phyloP scores from a whole-genome alignment of 495 filamentous ascomycete species.

The Penicillium salamii region DNA sequence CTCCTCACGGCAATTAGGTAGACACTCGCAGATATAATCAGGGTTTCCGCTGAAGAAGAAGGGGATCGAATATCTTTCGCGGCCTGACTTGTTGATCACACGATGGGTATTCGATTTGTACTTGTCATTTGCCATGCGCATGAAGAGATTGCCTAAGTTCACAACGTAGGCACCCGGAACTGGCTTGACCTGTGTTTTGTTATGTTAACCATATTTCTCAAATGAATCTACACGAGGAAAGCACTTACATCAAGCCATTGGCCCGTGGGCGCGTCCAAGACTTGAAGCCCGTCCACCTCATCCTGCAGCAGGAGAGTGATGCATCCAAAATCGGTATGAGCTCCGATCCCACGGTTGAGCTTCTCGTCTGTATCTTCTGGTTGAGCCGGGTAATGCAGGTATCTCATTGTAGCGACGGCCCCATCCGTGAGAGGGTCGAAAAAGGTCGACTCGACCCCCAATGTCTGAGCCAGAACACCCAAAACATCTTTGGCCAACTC shows the following conservation, averaged over 20 bases:
- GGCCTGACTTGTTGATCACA: constrained; percentile 45
- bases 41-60: constrained; percentile 59
- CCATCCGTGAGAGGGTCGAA: constrained; percentile 31
- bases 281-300: constrained; percentile 46
- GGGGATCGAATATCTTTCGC: constrained; percentile 57
- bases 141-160: constrained; percentile 56
- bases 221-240: too few relatives aligned
- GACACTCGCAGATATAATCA: constrained; percentile 50
- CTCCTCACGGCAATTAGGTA: constrained; percentile 45
- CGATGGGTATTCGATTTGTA: constrained; percentile 55
- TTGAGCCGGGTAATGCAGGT: constrained; percentile 41
- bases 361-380: constrained; percentile 41
- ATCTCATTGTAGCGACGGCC: constrained; percentile 43
- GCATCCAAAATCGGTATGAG: constrained; percentile 47
- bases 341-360: constrained; percentile 40
- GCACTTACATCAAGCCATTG: constrained; percentile 41
- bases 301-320: constrained; percentile 48
- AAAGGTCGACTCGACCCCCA: constrained; percentile 31
- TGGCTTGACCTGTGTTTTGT: constrained; percentile 42
- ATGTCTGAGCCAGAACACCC: constrained; percentile 26
- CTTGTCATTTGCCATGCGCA: constrained; percentile 60
- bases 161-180: constrained; percentile 51
- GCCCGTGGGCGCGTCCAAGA: constrained; percentile 49
- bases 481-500: constrained; percentile 33
- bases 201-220: too few relatives aligned